phyloP scores from a whole-genome alignment of 345 rosid species.

The Chamaenerion angustifolium region DNA sequence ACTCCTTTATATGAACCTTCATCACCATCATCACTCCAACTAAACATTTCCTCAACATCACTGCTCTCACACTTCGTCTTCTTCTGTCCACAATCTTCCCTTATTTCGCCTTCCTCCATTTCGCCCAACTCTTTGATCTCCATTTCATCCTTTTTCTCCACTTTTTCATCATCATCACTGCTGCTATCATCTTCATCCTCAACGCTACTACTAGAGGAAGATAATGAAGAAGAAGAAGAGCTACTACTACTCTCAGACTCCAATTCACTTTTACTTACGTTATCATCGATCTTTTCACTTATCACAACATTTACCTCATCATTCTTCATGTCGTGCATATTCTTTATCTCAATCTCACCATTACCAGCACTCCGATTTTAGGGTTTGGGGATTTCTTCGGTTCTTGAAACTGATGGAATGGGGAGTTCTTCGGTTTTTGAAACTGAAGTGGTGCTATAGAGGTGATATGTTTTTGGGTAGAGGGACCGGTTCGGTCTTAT shows the following conservation, averaged over 20 bases:
- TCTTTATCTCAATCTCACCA: slow-evolving; percentile 11
- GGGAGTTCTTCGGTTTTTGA: too few species aligned
- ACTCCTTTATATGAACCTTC: slow-evolving; percentile 38
- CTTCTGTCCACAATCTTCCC: slow-evolving; percentile 3
- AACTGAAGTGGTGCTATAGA: too few species aligned
- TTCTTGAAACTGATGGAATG: too few species aligned
- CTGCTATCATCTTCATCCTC: neutral
- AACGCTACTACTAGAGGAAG: slow-evolving; percentile 18
- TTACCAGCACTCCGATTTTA: slow-evolving; percentile 5
- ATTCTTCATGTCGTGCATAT: slow-evolving; percentile 13
- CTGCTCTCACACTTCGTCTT: slow-evolving; percentile 18
- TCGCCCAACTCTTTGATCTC: slow-evolving; percentile 2
- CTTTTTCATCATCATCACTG: slow-evolving; percentile 1
- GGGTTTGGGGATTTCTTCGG: too few species aligned
- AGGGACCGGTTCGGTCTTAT: too few species aligned
- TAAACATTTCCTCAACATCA: too few species aligned
- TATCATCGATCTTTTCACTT: slow-evolving; percentile 11
- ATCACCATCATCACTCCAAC: slow-evolving; percentile 37
- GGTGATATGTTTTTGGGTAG: too few species aligned
- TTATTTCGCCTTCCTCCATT: slow-evolving; percentile 17
- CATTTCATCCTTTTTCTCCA: neutral
- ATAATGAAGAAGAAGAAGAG: too few species aligned
- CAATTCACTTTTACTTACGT: slow-evolving; percentile 6
- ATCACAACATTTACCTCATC: slow-evolving; percentile 10
- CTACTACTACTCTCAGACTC: slow-evolving; percentile 32